These are phyloP conservation scores for Lactarius tabidus DNA, from an alignment of 768 basidiomycete genomes.

Conservation along the genomic window DNA sequence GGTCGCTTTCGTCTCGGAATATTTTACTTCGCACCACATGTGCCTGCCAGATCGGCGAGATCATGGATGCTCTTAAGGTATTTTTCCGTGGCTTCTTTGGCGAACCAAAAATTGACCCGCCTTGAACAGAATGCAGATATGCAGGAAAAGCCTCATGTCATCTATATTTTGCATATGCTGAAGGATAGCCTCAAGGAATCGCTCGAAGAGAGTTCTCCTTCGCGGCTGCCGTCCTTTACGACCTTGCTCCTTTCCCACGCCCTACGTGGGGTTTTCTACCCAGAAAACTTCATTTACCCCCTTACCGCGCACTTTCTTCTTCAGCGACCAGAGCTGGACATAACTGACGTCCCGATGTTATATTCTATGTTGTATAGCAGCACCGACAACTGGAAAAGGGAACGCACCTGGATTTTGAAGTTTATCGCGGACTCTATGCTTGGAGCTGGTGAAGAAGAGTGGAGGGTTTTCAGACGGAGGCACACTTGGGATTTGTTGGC, in stretches of 20 bases:
- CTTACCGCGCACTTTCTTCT: conserved; percentile 83
- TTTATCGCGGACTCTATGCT: conserved; percentile 81
- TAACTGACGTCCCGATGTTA: conserved; percentile 83
- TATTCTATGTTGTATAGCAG: conserved; percentile 84
- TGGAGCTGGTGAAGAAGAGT: conserved; percentile 56
- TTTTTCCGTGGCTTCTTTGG: background rate
- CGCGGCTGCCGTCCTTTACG: conserved; percentile 69
- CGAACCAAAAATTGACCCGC: background rate
- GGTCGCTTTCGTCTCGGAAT: conserved; percentile 66
- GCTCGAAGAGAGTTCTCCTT: conserved; percentile 36
- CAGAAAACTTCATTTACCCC: conserved; percentile 85
- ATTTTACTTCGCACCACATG: conserved; percentile 55
- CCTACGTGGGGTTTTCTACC: conserved; percentile 77
- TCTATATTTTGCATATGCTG: conserved; percentile 65
- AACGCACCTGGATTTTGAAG: conserved; percentile 83
- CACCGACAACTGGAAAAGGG: conserved; percentile 77
- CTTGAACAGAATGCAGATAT: conserved; percentile 56
- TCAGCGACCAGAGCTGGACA: conserved; percentile 80
- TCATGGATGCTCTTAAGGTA: conserved; percentile 65
- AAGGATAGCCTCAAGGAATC: conserved; percentile 52
- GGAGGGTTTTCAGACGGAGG: conserved; percentile 72
- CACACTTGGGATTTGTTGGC: conserved; percentile 89
- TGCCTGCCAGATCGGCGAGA: conserved; percentile 52
- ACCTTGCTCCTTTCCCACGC: conserved; percentile 83
- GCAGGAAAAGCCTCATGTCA: conserved; percentile 71